Percentiles rank a stretch among this genome's conserved stretches.
Conservation (phyloP, 169 alveolate species). For the Cryptosporidium bovis region DNA sequence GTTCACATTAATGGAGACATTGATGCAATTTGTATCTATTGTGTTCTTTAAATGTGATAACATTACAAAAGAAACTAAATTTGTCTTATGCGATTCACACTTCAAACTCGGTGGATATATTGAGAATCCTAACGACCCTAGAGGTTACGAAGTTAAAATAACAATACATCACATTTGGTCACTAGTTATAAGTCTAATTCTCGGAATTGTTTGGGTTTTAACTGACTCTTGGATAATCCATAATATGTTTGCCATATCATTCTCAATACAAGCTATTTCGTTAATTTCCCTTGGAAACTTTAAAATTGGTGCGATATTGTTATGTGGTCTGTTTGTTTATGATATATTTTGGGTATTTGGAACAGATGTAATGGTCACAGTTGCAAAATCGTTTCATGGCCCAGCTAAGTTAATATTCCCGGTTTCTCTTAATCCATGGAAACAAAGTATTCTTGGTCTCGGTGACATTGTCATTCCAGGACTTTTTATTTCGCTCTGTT, state of each 20-base stretch:
- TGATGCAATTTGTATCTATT: constrained; percentile 61
- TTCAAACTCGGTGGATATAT: constrained; percentile 71
- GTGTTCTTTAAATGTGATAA: constrained; percentile 63
- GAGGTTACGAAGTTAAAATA: constrained; percentile 74
- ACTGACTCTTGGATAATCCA: constrained; percentile 89
- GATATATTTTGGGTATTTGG: constrained; percentile 95
- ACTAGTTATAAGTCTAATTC: constrained; percentile 75
- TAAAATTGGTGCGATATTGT: constrained; percentile 87
- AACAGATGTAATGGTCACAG: constrained; percentile 94
- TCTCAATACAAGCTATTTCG: constrained; percentile 89
- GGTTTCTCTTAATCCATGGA: constrained; percentile 80
- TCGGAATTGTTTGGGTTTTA: constrained; percentile 81
- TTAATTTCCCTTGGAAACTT: constrained; percentile 88
- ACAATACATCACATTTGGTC: constrained; percentile 81
- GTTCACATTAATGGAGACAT: constrained; percentile 77
- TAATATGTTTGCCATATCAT: constrained; percentile 89
- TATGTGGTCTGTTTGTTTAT: constrained; percentile 89
- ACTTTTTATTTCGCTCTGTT: constrained; percentile 88
- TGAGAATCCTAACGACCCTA: constrained; percentile 71
- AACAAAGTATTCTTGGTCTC: constrained; percentile 90
- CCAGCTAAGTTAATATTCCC: constrained; percentile 94
- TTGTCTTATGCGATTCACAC: constrained; percentile 48
- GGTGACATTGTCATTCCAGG: constrained; percentile 97
- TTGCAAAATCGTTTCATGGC: constrained; percentile 91
- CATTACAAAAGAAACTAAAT: constrained; percentile 32